Evolutionary conservation across 441 rosid genomes (phyloP).

Genomic region (Pelargonium citronellum): DNA sequence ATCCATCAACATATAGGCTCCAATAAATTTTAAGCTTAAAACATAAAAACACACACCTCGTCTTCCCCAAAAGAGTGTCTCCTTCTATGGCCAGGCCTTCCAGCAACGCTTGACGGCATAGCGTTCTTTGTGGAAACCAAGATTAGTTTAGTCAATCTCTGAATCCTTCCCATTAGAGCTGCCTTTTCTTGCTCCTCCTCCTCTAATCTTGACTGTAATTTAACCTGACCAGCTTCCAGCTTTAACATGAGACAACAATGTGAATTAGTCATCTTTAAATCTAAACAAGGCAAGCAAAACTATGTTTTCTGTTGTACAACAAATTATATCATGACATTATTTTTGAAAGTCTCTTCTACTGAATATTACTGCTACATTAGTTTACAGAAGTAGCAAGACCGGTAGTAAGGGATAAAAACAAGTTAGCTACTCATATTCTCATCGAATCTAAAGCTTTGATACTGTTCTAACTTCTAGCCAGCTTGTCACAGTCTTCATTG

Average conservation of each 20-base stretch:
- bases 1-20: neutral
- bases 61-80: constrained; percentile 97
- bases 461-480: no score
- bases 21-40: constrained; percentile 17
- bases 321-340: neutral
- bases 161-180: constrained; percentile 94
- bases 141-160: constrained; percentile 79
- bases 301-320: neutral
- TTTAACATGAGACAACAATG: constrained; percentile 6
- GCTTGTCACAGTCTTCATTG: neutral
- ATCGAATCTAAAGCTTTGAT: neutral
- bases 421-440: neutral
- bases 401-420: neutral
- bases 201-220: constrained; percentile 79
- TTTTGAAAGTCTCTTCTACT: neutral
- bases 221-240: constrained; percentile 88
- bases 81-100: constrained; percentile 56
- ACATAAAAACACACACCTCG: constrained; percentile 46
- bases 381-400: neutral
- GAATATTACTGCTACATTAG: neutral
- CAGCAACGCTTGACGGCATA: constrained; percentile 53
- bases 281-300: neutral
- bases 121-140: constrained; percentile 90
- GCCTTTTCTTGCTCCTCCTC: constrained; percentile 95
- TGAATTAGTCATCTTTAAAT: neutral